phyloP scores from a whole-genome alignment of 495 filamentous ascomycete species.

The Podospora tetraspora region DNA sequence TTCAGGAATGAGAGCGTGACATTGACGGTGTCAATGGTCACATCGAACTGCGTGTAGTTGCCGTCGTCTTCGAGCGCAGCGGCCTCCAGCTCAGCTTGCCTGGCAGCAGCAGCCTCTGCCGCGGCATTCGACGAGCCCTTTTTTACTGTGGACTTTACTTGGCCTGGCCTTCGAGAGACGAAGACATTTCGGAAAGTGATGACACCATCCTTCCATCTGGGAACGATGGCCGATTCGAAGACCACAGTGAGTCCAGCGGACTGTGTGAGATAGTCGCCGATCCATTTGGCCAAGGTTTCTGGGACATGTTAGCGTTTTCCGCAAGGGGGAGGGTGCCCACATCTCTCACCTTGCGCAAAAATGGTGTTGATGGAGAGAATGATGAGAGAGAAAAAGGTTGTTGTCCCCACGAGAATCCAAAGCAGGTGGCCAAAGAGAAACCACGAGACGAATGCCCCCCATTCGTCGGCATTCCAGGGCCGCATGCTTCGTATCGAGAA shows the following conservation, averaged over 20 bases:
- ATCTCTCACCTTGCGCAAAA: slow-evolving; percentile 74
- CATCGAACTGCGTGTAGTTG: slow-evolving; percentile 95
- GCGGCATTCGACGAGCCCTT: slow-evolving; percentile 87
- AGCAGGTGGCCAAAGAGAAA: slow-evolving; percentile 86
- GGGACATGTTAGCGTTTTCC: slow-evolving; percentile 4
- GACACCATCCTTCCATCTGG: slow-evolving; percentile 87
- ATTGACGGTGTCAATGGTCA: slow-evolving; percentile 91
- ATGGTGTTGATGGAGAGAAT: slow-evolving; percentile 93
- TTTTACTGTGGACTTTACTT: slow-evolving; percentile 69
- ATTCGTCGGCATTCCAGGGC: slow-evolving; percentile 95
- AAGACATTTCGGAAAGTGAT: slow-evolving; percentile 98
- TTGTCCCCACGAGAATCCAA: slow-evolving; percentile 92
- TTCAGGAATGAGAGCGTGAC: slow-evolving; percentile 96
- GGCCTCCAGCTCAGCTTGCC: slow-evolving; percentile 40
- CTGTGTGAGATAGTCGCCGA: slow-evolving; percentile 92
- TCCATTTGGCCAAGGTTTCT: slow-evolving; percentile 90
- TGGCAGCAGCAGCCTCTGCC: slow-evolving; percentile 78
- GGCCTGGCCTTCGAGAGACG: slow-evolving; percentile 84
- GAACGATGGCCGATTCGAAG: slow-evolving; percentile 96
- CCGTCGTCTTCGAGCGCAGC: slow-evolving; percentile 63
- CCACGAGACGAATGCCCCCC: slow-evolving; percentile 93
- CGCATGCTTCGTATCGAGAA: slow-evolving; percentile 88
- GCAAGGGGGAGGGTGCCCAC: too few species aligned
- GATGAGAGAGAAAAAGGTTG: slow-evolving; percentile 88
- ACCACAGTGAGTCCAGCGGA: slow-evolving; percentile 93